phyloP scores from a whole-genome alignment of 441 rosid genomes.

The Omphalea diandra region DNA sequence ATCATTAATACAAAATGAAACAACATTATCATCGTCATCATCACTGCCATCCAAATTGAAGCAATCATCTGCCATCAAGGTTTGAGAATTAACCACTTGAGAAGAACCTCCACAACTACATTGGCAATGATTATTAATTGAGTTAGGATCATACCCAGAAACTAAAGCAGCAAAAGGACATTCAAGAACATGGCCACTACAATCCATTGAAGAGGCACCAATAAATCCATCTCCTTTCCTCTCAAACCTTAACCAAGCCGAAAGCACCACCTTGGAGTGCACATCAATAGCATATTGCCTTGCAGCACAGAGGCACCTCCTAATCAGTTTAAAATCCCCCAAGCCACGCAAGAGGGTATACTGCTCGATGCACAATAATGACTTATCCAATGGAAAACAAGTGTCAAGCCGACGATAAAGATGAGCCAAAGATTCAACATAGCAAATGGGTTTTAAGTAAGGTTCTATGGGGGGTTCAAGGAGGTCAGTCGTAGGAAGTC shows the following conservation, averaged over 20 bases:
- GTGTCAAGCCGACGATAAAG: slow-evolving; percentile 55
- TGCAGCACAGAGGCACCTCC: slow-evolving; percentile 68
- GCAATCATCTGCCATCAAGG: slow-evolving; percentile 34
- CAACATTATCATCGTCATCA: slow-evolving; percentile 42
- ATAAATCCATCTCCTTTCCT: slow-evolving; percentile 86
- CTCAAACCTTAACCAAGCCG: slow-evolving; percentile 88
- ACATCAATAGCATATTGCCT: slow-evolving; percentile 75
- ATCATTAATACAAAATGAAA: slow-evolving; percentile 65
- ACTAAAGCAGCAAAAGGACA: slow-evolving; percentile 74
- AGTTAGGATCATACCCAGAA: slow-evolving; percentile 61
- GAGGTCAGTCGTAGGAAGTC: slow-evolving; percentile 68
- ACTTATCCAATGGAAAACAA: slow-evolving; percentile 51
- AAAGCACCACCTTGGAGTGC: slow-evolving; percentile 71
- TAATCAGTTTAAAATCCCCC: slow-evolving; percentile 70
- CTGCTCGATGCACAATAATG: slow-evolving; percentile 60
- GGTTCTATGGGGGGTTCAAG: slow-evolving; percentile 80
- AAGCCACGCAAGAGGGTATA: slow-evolving; percentile 62
- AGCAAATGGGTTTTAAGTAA: slow-evolving; percentile 53
- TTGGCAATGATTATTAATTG: slow-evolving; percentile 53
- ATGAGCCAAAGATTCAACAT: slow-evolving; percentile 62
- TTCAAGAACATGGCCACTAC: slow-evolving; percentile 69
- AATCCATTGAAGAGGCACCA: slow-evolving; percentile 76
- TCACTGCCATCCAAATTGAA: slow-evolving; percentile 48
- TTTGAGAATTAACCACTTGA: slow-evolving; percentile 34
- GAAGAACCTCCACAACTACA: slow-evolving; percentile 38